Base-by-base conservation (phyloP, 495 filamentous ascomycete species). In the Talaromyces trachyspermus region DNA sequence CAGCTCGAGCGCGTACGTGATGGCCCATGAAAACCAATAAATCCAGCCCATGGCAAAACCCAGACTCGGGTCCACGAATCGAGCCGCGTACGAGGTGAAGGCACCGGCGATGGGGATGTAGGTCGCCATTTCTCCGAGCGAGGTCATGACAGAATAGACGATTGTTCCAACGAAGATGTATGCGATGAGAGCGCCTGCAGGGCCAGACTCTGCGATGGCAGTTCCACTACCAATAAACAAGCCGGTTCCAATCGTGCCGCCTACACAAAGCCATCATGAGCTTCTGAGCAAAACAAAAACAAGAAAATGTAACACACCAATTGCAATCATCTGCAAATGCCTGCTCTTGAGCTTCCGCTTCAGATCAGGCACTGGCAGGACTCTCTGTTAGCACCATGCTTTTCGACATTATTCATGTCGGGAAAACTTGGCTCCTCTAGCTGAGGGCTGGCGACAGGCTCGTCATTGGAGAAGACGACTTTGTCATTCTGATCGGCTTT, bases 11-110 rank as follows among this genome's bases (percentile, higher is more conserved):
- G 82, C 85, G 50, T 83, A 81, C 0, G 84, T 88, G 29, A 82
- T 80, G 15, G 77, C 71, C 68, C 63, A 71, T 1, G 68, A 66
- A 49, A 79, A 80, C 78, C 78, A 81, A 60, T 79, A 84, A 51
- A 88, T 89, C 85, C 85, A 90, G 22, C 85, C 85, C 60, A 89
- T 81, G 15, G 85, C 78, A 56, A 90, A 89, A 29, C 86, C 85
- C 53, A 91, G 62, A 50, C 83, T 82, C 26, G 78, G 75, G 53
- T 89, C 84, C 48, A 85, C 75, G 46, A 87, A 83, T 35, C 85
- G 76, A 29, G 83, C 74, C 39, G 82, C 83, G 56, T 86, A 90
- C 29, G 84, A 69, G 17, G 85, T 85, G 55, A 89, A 87, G 6
- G 82, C 77, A 46, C 87, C 86, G 11, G 85, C 78, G 22, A 89